Evolutionary conservation across 805 yeast genomes (phyloP).

Genomic region (Cyberlindnera maritima): DNA sequence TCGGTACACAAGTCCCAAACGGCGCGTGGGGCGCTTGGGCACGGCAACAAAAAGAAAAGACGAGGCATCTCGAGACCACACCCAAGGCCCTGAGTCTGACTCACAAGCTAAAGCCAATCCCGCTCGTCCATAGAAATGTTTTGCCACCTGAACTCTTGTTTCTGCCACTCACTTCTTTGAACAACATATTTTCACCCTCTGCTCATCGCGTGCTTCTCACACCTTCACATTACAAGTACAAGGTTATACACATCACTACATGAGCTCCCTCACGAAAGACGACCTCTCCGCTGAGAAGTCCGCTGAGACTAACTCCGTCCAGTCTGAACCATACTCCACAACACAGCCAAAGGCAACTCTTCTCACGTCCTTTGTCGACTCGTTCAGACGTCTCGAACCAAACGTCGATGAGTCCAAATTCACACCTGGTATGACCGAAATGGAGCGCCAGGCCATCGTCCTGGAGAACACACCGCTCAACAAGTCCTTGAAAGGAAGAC

Average conservation of each 20-base stretch:
- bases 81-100: not conserved
- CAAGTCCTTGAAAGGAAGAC: slow-evolving; percentile 53
- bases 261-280: not conserved
- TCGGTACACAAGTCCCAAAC: not conserved
- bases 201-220: not conserved
- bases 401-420: slow-evolving; percentile 37
- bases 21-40: not conserved
- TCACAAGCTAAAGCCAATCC: not conserved
- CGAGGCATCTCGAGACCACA: slow-evolving; percentile 6
- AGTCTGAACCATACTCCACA: slow-evolving; percentile 4
- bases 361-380: slow-evolving; percentile 15
- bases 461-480: slow-evolving; percentile 57
- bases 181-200: not conserved
- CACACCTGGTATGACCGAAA: slow-evolving; percentile 36
- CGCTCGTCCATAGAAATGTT: not conserved
- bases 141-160: too few species aligned
- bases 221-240: too few species aligned
- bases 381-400: slow-evolving; percentile 31
- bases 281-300: slow-evolving; percentile 6
- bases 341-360: not conserved
- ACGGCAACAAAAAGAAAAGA: slow-evolving; percentile 13
- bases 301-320: slow-evolving; percentile 3
- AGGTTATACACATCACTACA: too few species aligned
- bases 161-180: too few species aligned
- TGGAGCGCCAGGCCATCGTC: slow-evolving; percentile 40